These are phyloP conservation scores for Dipteronia dyeriana DNA, from an alignment of 345 rosid genomes.

Conservation along the genomic window DNA sequence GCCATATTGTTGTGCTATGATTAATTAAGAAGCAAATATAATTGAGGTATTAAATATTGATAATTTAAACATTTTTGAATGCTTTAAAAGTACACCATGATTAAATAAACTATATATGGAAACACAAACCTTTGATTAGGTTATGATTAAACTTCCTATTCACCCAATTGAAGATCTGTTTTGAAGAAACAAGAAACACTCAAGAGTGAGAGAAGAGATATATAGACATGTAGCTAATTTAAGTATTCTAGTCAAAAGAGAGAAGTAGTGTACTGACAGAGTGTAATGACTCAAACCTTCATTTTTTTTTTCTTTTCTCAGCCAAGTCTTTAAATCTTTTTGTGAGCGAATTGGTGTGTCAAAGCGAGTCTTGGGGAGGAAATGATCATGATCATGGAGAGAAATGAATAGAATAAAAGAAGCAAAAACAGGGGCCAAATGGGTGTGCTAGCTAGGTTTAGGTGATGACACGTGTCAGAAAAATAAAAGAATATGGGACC, in stretches of 20 bases:
- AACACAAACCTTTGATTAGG: conserved; percentile 58
- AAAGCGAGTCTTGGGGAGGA: neutral
- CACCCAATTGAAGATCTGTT: conserved; percentile 90
- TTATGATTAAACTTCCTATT: conserved; percentile 67
- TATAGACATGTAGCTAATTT: no score
- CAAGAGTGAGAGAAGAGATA: neutral
- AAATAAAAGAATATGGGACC: conserved; percentile 29
- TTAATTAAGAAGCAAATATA: neutral
- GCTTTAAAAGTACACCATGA: neutral
- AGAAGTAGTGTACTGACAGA: neutral
- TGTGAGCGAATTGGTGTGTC: conserved; percentile 25
- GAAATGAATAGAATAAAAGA: neutral
- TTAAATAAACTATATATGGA: neutral
- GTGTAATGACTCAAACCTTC: conserved; percentile 43
- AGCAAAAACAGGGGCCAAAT: conserved; percentile 16
- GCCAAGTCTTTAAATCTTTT: conserved; percentile 16
- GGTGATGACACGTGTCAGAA: conserved; percentile 39
- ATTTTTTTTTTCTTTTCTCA: conserved; percentile 23
- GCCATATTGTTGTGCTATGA: neutral
- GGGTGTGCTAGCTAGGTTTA: conserved; percentile 17
- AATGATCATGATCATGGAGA: conserved; percentile 13
- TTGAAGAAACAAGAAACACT: conserved; percentile 16
- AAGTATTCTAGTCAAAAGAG: neutral
- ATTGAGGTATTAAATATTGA: no score
- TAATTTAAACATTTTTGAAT: neutral